A percentile compares a stretch with the other conserved stretches of the same genome.
Conservation (phyloP, 108 stramenopile genomes). For the Cylindrotheca closterium region DNA sequence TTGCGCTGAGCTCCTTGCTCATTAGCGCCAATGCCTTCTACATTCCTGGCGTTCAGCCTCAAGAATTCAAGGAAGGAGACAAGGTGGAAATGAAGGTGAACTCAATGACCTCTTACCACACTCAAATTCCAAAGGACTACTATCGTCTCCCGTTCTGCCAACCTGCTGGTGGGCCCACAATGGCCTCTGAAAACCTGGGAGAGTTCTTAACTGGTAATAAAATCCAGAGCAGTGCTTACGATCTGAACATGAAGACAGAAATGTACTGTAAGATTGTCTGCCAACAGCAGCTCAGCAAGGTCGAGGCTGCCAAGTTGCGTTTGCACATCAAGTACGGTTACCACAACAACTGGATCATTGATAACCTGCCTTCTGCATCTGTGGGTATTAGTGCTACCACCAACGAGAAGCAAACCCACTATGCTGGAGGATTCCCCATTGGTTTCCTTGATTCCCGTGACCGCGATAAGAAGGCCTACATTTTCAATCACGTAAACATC, state of each 20-base stretch:
- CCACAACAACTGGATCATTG: slow-evolving; percentile 99
- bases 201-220: slow-evolving; percentile 96
- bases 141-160: slow-evolving; percentile 95
- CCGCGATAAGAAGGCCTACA: slow-evolving; percentile 65
- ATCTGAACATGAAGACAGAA: slow-evolving; percentile 87
- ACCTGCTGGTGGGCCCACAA: slow-evolving; percentile 85
- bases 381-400: slow-evolving; percentile 41
- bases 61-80: slow-evolving; percentile 63
- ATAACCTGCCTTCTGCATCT: slow-evolving; percentile 96
- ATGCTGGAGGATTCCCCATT: slow-evolving; percentile 93
- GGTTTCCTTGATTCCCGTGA: slow-evolving; percentile 72
- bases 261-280: slow-evolving; percentile 80
- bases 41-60: slow-evolving; percentile 86
- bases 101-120: slow-evolving; percentile 85
- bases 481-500: slow-evolving; percentile 97
- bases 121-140: slow-evolving; percentile 95
- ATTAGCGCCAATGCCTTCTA: slow-evolving; percentile 52
- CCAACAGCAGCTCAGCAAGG: slow-evolving; percentile 48
- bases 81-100: slow-evolving; percentile 88
- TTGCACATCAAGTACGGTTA: slow-evolving; percentile 86
- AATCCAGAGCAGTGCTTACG: slow-evolving; percentile 95
- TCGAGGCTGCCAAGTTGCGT: slow-evolving; percentile 58
- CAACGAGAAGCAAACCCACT: slow-evolving; percentile 66
- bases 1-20: slow-evolving; percentile 2
- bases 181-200: slow-evolving; percentile 87